phyloP scores from a whole-genome alignment of 768 basidiomycete genomes.

The Serendipita indica region DNA sequence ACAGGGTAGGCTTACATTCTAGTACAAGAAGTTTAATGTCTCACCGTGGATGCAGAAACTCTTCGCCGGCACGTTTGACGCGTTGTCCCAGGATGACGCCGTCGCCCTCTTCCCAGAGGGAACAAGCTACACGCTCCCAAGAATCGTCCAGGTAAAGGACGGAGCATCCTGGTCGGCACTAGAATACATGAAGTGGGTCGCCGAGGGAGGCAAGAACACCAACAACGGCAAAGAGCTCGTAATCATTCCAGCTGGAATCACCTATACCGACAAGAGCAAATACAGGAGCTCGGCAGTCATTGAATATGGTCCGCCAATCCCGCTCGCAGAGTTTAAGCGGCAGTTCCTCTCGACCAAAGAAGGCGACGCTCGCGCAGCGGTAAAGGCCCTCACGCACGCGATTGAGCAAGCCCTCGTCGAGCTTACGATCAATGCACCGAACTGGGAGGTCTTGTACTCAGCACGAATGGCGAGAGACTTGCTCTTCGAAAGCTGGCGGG shows the following conservation, averaged over 20 bases:
- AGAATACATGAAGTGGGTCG: slow-evolving; percentile 75
- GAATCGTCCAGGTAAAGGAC: slow-evolving; percentile 75
- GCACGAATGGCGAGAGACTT: slow-evolving; percentile 88
- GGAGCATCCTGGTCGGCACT: slow-evolving; percentile 91
- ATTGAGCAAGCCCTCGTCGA: slow-evolving; percentile 58
- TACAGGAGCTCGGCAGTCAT: slow-evolving; percentile 71
- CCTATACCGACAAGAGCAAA: slow-evolving; percentile 91
- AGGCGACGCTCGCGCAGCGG: slow-evolving; percentile 57
- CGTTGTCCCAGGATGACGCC: not conserved
- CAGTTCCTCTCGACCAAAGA: slow-evolving; percentile 62
- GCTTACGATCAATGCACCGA: slow-evolving; percentile 79
- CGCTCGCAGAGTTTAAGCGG: slow-evolving; percentile 53
- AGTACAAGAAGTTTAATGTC: not conserved
- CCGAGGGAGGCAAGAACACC: slow-evolving; percentile 34
- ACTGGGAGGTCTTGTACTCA: slow-evolving; percentile 86
- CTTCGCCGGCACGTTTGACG: slow-evolving; percentile 30
- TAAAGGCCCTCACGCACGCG: slow-evolving; percentile 66
- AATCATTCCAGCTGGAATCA: slow-evolving; percentile 75
- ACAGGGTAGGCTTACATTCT: slow-evolving; percentile 60
- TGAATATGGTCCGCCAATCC: slow-evolving; percentile 75
- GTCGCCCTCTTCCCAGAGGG: slow-evolving; percentile 16
- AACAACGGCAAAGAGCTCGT: slow-evolving; percentile 32
- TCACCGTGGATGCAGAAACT: slow-evolving; percentile 30
- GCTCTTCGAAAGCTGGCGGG: slow-evolving; percentile 73
- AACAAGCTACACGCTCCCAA: slow-evolving; percentile 68